Percentiles rank a stretch among this genome's conserved stretches.
Evolutionary conservation across 169 alveolate species (phyloP).

Genomic region (Plasmodium reichenowi): DNA sequence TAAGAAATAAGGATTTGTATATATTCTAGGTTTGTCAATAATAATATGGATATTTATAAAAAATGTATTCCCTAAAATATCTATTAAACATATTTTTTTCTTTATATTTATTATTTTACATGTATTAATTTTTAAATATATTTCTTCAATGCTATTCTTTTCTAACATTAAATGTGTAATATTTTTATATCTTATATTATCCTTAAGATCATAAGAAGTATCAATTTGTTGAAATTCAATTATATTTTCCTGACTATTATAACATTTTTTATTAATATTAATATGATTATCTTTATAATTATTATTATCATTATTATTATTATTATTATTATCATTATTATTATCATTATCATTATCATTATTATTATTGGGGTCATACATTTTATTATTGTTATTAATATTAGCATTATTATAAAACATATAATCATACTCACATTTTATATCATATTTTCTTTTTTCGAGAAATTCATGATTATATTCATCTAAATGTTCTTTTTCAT

Average conservation of each 20-base stretch:
- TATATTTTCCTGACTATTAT: constrained; percentile 4
- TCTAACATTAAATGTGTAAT: constrained; percentile 58
- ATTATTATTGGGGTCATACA: constrained; percentile 6
- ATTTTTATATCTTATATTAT: constrained; percentile 38
- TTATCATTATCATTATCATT: not conserved
- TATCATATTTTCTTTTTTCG: constrained; percentile 54
- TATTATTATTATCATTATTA: not conserved
- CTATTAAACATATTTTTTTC: constrained; percentile 64
- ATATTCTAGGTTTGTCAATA: constrained; percentile 62
- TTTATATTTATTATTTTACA: constrained; percentile 46
- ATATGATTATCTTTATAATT: constrained; percentile 5
- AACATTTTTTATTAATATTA: constrained; percentile 8
- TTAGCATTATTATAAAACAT: constrained; percentile 25
- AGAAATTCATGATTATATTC: constrained; percentile 20
- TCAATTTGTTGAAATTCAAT: constrained; percentile 56
- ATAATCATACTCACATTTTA: constrained; percentile 64
- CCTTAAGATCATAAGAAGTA: constrained; percentile 42
- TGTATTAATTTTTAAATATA: constrained; percentile 48
- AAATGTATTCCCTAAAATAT: constrained; percentile 34
- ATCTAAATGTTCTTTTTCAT: constrained; percentile 18
- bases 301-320: constrained; percentile 6
- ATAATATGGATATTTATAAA: constrained; percentile 52
- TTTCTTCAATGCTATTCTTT: constrained; percentile 40
- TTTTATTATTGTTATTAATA: constrained; percentile 2
- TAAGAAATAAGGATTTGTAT: constrained; percentile 67